phyloP scores from a whole-genome alignment of 164 flowering plant species.

The Platanus orientalis region DNA sequence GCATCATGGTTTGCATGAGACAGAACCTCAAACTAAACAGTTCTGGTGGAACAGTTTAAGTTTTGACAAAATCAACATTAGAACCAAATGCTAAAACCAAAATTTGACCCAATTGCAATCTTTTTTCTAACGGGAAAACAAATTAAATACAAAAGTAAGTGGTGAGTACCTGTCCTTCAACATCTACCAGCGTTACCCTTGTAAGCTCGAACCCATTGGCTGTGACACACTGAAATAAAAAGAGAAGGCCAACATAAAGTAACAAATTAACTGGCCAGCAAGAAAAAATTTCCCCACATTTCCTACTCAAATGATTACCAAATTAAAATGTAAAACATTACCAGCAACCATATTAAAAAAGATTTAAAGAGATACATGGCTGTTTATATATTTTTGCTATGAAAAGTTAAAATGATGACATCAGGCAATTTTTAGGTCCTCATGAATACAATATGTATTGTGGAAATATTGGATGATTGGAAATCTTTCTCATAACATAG shows the following conservation, averaged over 20 bases:
- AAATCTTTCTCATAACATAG: too few species aligned
- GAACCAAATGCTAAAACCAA: not conserved
- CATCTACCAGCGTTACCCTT: conserved; percentile 74
- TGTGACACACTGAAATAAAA: conserved; percentile 63
- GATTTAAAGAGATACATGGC: too few species aligned
- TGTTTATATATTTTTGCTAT: too few species aligned
- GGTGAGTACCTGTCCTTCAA: conserved; percentile 60
- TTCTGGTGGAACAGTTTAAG: not conserved
- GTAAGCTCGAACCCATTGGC: conserved; percentile 88
- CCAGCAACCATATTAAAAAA: not conserved
- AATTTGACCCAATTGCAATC: not conserved
- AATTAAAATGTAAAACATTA: not conserved
- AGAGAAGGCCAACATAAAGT: conserved; percentile 1
- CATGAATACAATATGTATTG: too few species aligned
- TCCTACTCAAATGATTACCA: not conserved
- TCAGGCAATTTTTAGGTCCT: too few species aligned
- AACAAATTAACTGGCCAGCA: not conserved
- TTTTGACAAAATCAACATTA: too few species aligned
- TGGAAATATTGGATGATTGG: too few species aligned
- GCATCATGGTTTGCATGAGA: not conserved
- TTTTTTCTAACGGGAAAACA: conserved; percentile 6
- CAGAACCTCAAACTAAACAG: not conserved
- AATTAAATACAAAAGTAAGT: not conserved
- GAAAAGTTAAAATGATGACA: too few species aligned
- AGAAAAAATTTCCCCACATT: conserved; percentile 1